A percentile compares a stretch with the other conserved stretches of the same genome.
Conservation (phyloP, 306 rosid genomes). For the Trichosanthes truncata region DNA sequence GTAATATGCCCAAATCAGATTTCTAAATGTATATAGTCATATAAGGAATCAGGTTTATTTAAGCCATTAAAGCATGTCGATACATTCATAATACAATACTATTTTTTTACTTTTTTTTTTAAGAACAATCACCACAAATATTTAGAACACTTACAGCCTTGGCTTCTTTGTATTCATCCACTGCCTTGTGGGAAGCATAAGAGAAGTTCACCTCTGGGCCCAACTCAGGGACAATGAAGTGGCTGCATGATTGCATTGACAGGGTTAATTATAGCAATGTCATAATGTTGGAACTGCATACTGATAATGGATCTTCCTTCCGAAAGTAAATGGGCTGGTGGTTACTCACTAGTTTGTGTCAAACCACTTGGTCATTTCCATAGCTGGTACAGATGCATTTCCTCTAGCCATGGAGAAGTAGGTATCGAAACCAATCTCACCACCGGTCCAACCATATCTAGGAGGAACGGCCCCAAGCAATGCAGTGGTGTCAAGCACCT, state of each 20-base stretch:
- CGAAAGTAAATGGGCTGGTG: background rate
- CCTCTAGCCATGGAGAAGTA: conserved; percentile 92
- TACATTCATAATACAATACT: background rate
- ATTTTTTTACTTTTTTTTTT: background rate
- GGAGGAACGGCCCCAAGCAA: conserved; percentile 82
- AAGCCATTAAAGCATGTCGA: background rate
- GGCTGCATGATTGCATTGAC: conserved; percentile 38
- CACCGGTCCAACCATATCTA: conserved; percentile 60
- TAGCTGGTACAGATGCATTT: conserved; percentile 61
- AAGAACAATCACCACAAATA: background rate
- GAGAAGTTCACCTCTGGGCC: conserved; percentile 68
- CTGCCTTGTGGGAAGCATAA: conserved; percentile 80
- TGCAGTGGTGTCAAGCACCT: conserved; percentile 73
- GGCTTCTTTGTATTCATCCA: conserved; percentile 73
- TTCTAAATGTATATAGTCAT: background rate
- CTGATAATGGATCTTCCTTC: background rate
- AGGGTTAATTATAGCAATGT: background rate
- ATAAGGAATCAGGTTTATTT: background rate
- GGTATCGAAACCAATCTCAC: conserved; percentile 63
- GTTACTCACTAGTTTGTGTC: conserved; percentile 69
- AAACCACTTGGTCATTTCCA: conserved; percentile 94
- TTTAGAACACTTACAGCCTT: conserved; percentile 49
- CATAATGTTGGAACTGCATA: conserved; percentile 6
- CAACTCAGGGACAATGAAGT: conserved; percentile 81
- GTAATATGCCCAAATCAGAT: background rate